Base-by-base conservation (phyloP, 2,329 filamentous ascomycete genomes). In the Periconia sp. region DNA sequence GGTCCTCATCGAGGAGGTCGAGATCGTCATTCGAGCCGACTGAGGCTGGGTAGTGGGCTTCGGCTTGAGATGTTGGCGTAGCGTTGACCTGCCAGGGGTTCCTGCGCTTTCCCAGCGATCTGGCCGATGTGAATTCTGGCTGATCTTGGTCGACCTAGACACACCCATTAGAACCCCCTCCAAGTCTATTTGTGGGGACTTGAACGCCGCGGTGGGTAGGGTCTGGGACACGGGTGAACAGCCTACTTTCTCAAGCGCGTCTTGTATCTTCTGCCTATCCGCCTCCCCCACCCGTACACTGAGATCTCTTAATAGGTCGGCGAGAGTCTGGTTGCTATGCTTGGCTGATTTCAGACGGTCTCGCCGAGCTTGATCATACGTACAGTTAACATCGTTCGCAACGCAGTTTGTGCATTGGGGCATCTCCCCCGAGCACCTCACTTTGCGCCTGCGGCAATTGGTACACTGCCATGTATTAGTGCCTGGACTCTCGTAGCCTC, bases 11-110 rank as follows among this genome's bases (percentile, higher is more conserved):
- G 4, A 64, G 36, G 10, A 54, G 45, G 29, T 67, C 65, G 4
- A 63, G 42, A 3, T 61, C 57, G 28, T 66, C 59, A 23, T 66
- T 62, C 1, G 64, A 68, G 9, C 59, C 61, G 3, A 55, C 51
- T 1, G 54, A 58, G 12, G 52, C 53, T 4, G 55, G 57, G 4
- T 57, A 50, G 7, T 50, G 38, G 9, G 53, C 53, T 37, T 63
- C 60, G 7, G 55, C 63, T 28, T 46, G 30, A n/a, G n/a, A n/a
- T n/a, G n/a, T n/a, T n/a, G n/a, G n/a, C n/a, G n/a, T n/a, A n/a
- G n/a, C n/a, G n/a, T n/a, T n/a, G n/a, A n/a, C n/a, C n/a, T n/a
- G n/a, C n/a, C n/a, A n/a, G n/a, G n/a, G n/a, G n/a, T n/a, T n/a
- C n/a, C n/a, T n/a, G n/a, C n/a, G n/a, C n/a, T n/a, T n/a, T n/a